A percentile compares a stretch with the other conserved stretches of the same genome.
Conservation (phyloP, 306 rosid species). For the Myrica gale region DNA sequence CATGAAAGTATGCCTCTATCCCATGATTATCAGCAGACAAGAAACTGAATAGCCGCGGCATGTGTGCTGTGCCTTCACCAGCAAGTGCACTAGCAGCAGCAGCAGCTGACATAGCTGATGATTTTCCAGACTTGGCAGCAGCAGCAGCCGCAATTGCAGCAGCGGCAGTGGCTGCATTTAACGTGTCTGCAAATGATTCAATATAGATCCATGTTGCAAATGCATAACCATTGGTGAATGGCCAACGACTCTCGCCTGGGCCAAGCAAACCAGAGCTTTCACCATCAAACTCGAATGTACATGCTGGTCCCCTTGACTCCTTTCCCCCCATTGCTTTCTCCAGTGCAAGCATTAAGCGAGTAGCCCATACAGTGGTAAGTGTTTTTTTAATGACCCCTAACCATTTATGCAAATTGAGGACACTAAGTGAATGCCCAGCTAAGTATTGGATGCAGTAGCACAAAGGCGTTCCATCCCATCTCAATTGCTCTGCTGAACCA, state of each 20-base stretch:
- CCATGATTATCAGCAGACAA: constrained; percentile 96
- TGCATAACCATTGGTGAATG: constrained; percentile 86
- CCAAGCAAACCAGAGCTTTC: constrained; percentile 99
- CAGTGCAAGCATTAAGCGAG: constrained; percentile 74
- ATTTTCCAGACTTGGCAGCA: constrained; percentile 89
- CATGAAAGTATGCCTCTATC: constrained; percentile 96
- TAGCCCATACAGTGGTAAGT: constrained; percentile 72
- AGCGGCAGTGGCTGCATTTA: constrained; percentile 96
- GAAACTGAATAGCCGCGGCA: constrained; percentile 96
- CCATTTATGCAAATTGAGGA: constrained; percentile 78
- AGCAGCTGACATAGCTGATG: constrained; percentile 99
- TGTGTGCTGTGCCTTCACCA: constrained; percentile 96
- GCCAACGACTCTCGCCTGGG: constrained; percentile 99
- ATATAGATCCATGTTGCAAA: constrained; percentile 99
- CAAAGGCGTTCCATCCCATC: constrained; percentile 93
- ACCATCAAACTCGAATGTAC: constrained; percentile 96
- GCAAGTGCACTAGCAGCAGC: constrained; percentile 99
- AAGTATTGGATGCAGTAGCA: constrained; percentile 92
- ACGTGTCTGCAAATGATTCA: constrained; percentile 94
- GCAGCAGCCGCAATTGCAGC: constrained; percentile 99
- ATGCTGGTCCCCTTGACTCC: constrained; percentile 88
- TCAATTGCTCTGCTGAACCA: constrained; percentile 58
- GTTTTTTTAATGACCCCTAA: constrained; percentile 74
- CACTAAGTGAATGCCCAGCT: constrained; percentile 88
- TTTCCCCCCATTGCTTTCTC: constrained; percentile 88